Evolutionary conservation across 1,284 basidiomycete genomes (phyloP).

Genomic region (Fomes fomentarius): DNA sequence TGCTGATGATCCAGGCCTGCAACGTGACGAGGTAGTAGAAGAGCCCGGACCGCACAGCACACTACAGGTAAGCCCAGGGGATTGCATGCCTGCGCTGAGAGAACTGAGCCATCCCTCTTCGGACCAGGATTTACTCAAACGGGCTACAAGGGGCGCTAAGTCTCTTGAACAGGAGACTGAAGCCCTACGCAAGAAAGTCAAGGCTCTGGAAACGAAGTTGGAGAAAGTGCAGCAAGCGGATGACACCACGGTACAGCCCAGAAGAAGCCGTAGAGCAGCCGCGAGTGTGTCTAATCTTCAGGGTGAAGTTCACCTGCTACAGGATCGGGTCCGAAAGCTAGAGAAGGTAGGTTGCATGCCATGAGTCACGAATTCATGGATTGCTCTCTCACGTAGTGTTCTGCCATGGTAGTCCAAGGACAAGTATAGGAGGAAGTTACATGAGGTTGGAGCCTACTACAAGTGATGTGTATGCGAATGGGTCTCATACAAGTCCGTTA

Average conservation of each 20-base stretch:
- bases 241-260: slow-evolving; percentile 31
- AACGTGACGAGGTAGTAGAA: neutral
- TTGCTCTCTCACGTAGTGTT: too few species aligned
- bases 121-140: slow-evolving; percentile 29
- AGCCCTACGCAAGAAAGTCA: slow-evolving; percentile 28
- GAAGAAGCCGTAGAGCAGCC: slow-evolving; percentile 23
- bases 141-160: slow-evolving; percentile 25
- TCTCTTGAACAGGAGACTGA: slow-evolving; percentile 25
- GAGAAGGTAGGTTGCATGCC: slow-evolving; percentile 30
- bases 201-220: slow-evolving; percentile 30
- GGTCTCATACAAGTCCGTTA: neutral
- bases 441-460: slow-evolving; percentile 27
- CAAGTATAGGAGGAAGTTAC: slow-evolving; percentile 35
- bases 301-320: slow-evolving; percentile 30
- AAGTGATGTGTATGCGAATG: neutral
- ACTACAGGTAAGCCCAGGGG: neutral
- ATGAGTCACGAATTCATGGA: neutral
- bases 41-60: neutral
- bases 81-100: neutral
- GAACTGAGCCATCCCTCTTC: too few species aligned
- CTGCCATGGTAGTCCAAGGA: slow-evolving; percentile 24
- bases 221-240: slow-evolving; percentile 30
- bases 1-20: neutral
- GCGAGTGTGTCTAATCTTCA: slow-evolving; percentile 25
- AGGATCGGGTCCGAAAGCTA: slow-evolving; percentile 28